These are phyloP conservation scores for Boletus subcaerulescens DNA, from an alignment of 768 basidiomycete species.

Conservation along the genomic window DNA sequence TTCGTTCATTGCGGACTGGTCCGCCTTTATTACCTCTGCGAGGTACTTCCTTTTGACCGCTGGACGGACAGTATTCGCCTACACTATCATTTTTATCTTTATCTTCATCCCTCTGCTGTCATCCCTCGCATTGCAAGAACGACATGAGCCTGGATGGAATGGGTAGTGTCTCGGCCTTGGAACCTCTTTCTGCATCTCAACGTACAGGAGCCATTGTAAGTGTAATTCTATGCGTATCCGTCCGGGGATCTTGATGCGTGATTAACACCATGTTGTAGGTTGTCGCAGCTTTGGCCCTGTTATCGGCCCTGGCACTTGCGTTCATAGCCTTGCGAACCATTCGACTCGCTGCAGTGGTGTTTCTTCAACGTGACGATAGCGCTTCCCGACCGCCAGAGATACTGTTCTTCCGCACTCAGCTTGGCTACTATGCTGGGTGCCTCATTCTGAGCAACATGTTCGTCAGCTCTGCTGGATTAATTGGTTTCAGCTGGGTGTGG, in stretches of 20 bases:
- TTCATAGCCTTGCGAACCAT: slow-evolving; percentile 47
- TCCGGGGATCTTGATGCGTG: not conserved
- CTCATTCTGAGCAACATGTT: slow-evolving; percentile 59
- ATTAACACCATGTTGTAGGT: slow-evolving; percentile 25
- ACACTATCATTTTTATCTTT: slow-evolving; percentile 6
- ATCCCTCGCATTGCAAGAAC: not conserved
- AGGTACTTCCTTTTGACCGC: slow-evolving; percentile 24
- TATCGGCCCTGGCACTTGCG: slow-evolving; percentile 52
- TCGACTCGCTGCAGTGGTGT: slow-evolving; percentile 43
- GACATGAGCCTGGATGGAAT: slow-evolving; percentile 4
- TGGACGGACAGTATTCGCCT: slow-evolving; percentile 15
- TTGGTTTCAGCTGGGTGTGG: slow-evolving; percentile 50
- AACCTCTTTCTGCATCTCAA: slow-evolving; percentile 12
- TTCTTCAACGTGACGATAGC: slow-evolving; percentile 26
- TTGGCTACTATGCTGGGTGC: slow-evolving; percentile 66
- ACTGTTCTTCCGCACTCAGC: slow-evolving; percentile 67
- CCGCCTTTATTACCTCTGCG: slow-evolving; percentile 30
- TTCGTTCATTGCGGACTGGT: slow-evolving; percentile 34
- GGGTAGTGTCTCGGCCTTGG: not conserved
- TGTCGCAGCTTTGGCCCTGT: slow-evolving; percentile 50
- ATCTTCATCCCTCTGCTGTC: not conserved
- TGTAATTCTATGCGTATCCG: not conserved
- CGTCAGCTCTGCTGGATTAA: slow-evolving; percentile 49
- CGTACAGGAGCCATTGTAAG: slow-evolving; percentile 21
- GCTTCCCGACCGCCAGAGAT: slow-evolving; percentile 40